phyloP scores from a whole-genome alignment of 164 flowering plant genomes.

The Tetracentron sinense region DNA sequence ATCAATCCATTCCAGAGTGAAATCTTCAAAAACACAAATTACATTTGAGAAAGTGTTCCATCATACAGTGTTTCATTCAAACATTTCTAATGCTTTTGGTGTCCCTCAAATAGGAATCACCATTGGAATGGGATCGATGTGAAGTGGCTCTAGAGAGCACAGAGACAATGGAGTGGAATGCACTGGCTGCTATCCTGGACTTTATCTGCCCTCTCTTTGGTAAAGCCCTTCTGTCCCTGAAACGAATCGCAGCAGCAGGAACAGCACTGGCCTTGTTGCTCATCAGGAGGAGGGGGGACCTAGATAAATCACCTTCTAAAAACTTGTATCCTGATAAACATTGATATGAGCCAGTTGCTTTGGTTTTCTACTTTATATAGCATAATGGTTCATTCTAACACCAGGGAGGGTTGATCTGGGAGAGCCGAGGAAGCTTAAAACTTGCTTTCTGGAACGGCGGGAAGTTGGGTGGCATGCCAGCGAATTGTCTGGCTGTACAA shows the following conservation, averaged over 20 bases:
- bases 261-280: not conserved
- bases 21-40: not conserved
- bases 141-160: slow-evolving; percentile 34
- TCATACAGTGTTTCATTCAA: too few relatives aligned
- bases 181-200: slow-evolving; percentile 47
- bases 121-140: too few relatives aligned
- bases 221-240: not conserved
- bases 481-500: slow-evolving; percentile 20
- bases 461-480: slow-evolving; percentile 37
- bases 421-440: slow-evolving; percentile 2
- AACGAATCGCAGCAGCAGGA: not conserved
- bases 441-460: slow-evolving; percentile 1
- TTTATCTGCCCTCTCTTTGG: slow-evolving; percentile 59
- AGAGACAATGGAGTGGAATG: slow-evolving; percentile 40
- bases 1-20: not conserved
- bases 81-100: too few relatives aligned
- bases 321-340: not conserved
- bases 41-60: not conserved
- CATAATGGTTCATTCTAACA: not conserved
- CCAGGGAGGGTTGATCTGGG: slow-evolving; percentile 2
- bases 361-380: slow-evolving; percentile 7
- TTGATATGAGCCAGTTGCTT: slow-evolving; percentile 4
- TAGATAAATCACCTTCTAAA: not conserved
- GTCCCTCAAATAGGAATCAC: too few relatives aligned
- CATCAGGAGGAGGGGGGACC: not conserved